Evolutionary conservation across 2,329 filamentous ascomycete species (phyloP).

Genomic region (Sporothrix dimorphospora): DNA sequence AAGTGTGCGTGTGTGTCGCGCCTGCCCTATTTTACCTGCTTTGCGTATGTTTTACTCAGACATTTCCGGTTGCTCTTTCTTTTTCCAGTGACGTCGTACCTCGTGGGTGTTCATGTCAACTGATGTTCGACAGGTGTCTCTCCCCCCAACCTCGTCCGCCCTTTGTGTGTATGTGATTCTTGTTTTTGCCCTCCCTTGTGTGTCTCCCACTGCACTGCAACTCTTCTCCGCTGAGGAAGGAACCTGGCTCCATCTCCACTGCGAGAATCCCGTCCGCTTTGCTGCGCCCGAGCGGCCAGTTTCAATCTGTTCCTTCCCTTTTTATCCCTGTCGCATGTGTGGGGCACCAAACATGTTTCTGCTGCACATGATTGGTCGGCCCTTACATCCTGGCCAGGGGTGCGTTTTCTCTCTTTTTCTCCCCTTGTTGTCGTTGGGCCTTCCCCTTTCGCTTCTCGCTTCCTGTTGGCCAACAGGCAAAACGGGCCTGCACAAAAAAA

Average conservation of each 20-base stretch:
- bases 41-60: neutral
- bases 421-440: neutral
- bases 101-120: conserved; percentile 19
- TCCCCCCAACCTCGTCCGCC: conserved; percentile 9
- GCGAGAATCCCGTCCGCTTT: conserved; percentile 19
- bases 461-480: conserved; percentile 15
- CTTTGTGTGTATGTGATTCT: conserved; percentile 4
- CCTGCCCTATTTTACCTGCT: conserved; percentile 12
- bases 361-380: conserved; percentile 2
- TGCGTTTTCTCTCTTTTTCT: conserved; percentile 12
- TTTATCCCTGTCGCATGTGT: neutral
- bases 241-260: conserved; percentile 2
- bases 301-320: conserved; percentile 22
- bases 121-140: conserved; percentile 13
- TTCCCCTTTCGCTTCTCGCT: neutral
- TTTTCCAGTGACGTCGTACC: neutral
- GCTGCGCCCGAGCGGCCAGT: conserved; percentile 21
- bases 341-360: conserved; percentile 10
- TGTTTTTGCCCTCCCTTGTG: conserved; percentile 2
- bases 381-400: conserved; percentile 22
- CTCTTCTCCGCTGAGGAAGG: conserved; percentile 5
- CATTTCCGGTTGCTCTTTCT: neutral
- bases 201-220: neutral
- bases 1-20: neutral
- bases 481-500: neutral